A percentile compares a stretch with the other conserved stretches of the same genome.
Conservation (phyloP, 116 monocot genomes). For the Posidonia oceanica region DNA sequence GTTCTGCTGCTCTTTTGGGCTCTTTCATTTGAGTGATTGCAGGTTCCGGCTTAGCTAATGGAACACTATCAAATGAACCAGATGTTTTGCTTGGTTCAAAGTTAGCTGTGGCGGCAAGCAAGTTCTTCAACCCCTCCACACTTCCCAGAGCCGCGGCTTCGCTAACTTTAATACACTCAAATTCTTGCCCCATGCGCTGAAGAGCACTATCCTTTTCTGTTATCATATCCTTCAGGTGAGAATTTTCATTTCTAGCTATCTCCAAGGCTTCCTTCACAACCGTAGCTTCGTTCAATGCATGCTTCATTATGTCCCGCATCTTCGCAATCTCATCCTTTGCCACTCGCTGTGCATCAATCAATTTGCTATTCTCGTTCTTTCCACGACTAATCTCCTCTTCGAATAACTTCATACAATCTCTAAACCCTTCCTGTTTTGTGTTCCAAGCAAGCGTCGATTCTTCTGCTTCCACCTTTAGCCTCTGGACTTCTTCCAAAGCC, state of each 20-base stretch:
- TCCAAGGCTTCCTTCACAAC: slow-evolving; percentile 66
- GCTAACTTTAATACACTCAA: slow-evolving; percentile 53
- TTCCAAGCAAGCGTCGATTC: slow-evolving; percentile 45
- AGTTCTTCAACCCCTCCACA: slow-evolving; percentile 34
- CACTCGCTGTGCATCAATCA: slow-evolving; percentile 30
- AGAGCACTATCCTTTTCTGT: slow-evolving; percentile 29
- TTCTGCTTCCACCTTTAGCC: slow-evolving; percentile 37
- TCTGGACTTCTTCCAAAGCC: slow-evolving; percentile 26
- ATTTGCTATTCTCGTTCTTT: slow-evolving; percentile 39
- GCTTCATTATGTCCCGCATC: slow-evolving; percentile 75
- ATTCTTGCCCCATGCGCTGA: slow-evolving; percentile 33
- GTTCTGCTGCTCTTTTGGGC: not conserved
- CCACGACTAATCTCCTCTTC: slow-evolving; percentile 45
- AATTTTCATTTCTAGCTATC: slow-evolving; percentile 59
- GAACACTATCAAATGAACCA: not conserved
- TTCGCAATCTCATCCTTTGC: slow-evolving; percentile 51
- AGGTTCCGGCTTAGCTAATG: not conserved
- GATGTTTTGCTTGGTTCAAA: not conserved
- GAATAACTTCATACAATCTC: slow-evolving; percentile 42
- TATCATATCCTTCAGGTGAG: slow-evolving; percentile 39
- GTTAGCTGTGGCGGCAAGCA: slow-evolving; percentile 1
- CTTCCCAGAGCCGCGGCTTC: slow-evolving; percentile 52
- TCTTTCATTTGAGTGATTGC: not conserved
- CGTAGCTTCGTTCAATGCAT: slow-evolving; percentile 68
- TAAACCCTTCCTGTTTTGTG: slow-evolving; percentile 52